Percentiles rank a stretch among this genome's conserved stretches.
Evolutionary conservation across 2,329 filamentous ascomycete species (phyloP).

Genomic region (Aspergillus udagawae): DNA sequence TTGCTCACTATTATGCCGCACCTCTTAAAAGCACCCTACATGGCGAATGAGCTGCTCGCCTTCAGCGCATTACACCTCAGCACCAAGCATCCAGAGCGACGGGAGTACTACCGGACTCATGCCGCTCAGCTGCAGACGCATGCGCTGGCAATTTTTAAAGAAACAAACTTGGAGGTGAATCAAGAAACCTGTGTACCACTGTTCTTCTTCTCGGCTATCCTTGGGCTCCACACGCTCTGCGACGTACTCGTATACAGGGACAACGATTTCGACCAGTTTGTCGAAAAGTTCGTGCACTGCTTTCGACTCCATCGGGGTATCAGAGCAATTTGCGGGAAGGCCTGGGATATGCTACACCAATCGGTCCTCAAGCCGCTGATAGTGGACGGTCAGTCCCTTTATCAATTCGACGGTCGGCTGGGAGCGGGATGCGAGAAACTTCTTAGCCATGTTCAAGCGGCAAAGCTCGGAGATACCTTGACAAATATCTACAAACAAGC

Average conservation of each 20-base stretch:
- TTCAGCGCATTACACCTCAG: constrained; percentile 44
- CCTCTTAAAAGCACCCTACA: constrained; percentile 34
- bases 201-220: constrained; percentile 18
- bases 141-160: constrained; percentile 16
- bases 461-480: constrained; percentile 1
- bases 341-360: constrained; percentile 13
- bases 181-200: constrained; percentile 16
- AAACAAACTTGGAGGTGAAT: constrained; percentile 3
- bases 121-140: constrained; percentile 35
- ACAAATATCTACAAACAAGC: constrained; percentile 6
- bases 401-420: background rate
- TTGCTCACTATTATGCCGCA: constrained; percentile 4
- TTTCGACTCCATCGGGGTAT: constrained; percentile 25
- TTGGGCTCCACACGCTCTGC: constrained; percentile 42
- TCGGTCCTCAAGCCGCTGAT: constrained; percentile 10
- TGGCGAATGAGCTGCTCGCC: constrained; percentile 48
- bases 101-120: constrained; percentile 23
- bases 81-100: constrained; percentile 34
- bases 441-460: constrained; percentile 5
- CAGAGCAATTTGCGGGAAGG: constrained; percentile 10
- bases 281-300: constrained; percentile 24
- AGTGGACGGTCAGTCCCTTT: background rate
- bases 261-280: constrained; percentile 33
- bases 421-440: constrained; percentile 5
- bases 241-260: constrained; percentile 44